Conservation (phyloP, 2,329 filamentous ascomycete genomes). For the Ascochyta clinopodiicola region DNA sequence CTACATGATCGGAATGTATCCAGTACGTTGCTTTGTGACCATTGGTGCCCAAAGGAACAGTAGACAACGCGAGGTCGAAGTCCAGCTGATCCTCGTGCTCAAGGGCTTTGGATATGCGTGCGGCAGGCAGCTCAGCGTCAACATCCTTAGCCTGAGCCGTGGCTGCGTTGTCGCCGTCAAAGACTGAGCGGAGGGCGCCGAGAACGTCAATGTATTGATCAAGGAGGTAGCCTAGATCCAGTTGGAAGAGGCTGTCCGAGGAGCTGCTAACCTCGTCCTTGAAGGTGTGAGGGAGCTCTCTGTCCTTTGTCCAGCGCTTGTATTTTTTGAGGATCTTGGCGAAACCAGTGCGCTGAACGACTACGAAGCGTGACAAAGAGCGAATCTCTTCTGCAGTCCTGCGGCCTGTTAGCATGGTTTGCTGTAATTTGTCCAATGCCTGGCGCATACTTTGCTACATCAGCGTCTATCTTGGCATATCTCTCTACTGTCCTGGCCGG, state of each 20-base stretch:
- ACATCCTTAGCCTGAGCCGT: slow-evolving; percentile 17
- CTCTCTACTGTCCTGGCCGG: slow-evolving; percentile 56
- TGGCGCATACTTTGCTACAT: slow-evolving; percentile 52
- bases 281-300: slow-evolving; percentile 69
- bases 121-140: slow-evolving; percentile 34
- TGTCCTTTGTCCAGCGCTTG: slow-evolving; percentile 83
- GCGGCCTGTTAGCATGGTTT: slow-evolving; percentile 20
- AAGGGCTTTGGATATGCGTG: slow-evolving; percentile 49
- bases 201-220: slow-evolving; percentile 58
- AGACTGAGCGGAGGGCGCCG: slow-evolving; percentile 53
- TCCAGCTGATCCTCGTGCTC: slow-evolving; percentile 52
- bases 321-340: slow-evolving; percentile 88
- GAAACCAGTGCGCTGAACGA: slow-evolving; percentile 77
- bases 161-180: slow-evolving; percentile 43
- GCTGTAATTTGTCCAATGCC: too few relatives aligned
- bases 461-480: slow-evolving; percentile 59
- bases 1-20: slow-evolving; percentile 61
- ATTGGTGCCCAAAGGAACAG: slow-evolving; percentile 54
- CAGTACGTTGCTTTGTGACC: slow-evolving; percentile 60
- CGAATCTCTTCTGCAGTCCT: slow-evolving; percentile 75
- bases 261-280: slow-evolving; percentile 69
- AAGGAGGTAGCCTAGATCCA: slow-evolving; percentile 64
- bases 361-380: slow-evolving; percentile 73
- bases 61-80: slow-evolving; percentile 58
- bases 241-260: slow-evolving; percentile 74